Percentiles rank a stretch among this genome's conserved stretches.
These are phyloP conservation scores for Inga leiocalycina DNA, from an alignment of 306 rosid species.

Conservation along the genomic window DNA sequence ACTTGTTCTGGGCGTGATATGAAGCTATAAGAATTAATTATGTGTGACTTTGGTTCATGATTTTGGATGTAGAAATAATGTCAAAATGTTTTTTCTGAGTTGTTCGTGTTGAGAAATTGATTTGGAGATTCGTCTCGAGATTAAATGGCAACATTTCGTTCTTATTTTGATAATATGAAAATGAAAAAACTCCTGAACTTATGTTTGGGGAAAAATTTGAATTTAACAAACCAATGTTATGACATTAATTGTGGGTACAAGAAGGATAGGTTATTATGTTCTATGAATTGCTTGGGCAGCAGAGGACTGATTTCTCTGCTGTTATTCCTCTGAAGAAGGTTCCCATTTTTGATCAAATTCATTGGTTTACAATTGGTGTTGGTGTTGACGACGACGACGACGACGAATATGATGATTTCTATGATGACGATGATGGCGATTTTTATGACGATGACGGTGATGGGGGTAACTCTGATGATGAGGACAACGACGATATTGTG, in stretches of 20 bases:
- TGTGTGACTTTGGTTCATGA: background rate
- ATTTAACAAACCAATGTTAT: background rate
- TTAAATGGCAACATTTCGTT: background rate
- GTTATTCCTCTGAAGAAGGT: constrained; percentile 72
- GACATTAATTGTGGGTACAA: constrained; percentile 2
- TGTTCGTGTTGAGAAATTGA: constrained; percentile 2
- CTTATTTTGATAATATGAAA: background rate
- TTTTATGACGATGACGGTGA: background rate
- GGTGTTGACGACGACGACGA: background rate
- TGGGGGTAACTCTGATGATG: constrained; percentile 17
- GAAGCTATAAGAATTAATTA: background rate
- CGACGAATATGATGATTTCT: constrained; percentile 3
- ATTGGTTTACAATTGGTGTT: constrained; percentile 50
- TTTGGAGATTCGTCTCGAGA: constrained; percentile 9
- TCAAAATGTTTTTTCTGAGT: constrained; percentile 5
- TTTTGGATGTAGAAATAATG: constrained; percentile 19
- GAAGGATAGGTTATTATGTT: constrained; percentile 37
- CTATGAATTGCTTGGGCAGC: constrained; percentile 51
- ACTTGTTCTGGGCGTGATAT: background rate
- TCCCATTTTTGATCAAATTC: constrained; percentile 40
- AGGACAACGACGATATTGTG: background rate
- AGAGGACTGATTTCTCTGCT: constrained; percentile 86
- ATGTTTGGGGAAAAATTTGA: background rate
- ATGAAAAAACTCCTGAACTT: background rate
- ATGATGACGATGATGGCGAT: background rate